Evolutionary conservation across 2,329 filamentous ascomycete species (phyloP).

Genomic region (Fonsecaea nubica): DNA sequence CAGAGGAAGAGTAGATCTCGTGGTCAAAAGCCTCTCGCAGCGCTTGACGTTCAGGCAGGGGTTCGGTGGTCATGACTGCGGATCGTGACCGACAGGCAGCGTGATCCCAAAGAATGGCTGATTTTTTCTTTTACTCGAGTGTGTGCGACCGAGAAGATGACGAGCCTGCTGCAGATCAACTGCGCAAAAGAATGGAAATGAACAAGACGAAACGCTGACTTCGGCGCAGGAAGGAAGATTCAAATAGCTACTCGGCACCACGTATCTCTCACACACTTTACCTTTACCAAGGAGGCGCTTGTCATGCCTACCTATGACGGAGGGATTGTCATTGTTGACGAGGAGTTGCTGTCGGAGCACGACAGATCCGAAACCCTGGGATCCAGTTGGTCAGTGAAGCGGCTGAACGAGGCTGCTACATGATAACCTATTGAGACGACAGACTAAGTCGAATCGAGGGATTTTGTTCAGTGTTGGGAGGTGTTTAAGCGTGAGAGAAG

Average conservation of each 20-base stretch:
- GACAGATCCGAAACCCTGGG: constrained; percentile 16
- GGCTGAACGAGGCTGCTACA: not conserved
- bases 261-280: not conserved
- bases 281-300: not conserved
- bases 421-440: not conserved
- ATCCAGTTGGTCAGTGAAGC: constrained; percentile 3
- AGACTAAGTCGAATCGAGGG: not conserved
- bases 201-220: not conserved
- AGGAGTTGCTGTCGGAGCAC: constrained; percentile 14
- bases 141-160: constrained; percentile 1
- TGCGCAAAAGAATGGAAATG: not conserved
- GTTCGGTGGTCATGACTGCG: constrained; percentile 24
- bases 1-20: constrained; percentile 33
- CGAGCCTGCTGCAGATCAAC: not conserved
- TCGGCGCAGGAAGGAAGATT: not conserved
- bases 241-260: not conserved
- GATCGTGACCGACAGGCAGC: not conserved
- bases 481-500: not conserved
- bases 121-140: not conserved
- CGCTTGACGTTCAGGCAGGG: constrained; percentile 12
- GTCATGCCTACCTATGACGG: not conserved
- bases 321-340: not conserved
- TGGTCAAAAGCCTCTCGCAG: constrained; percentile 34
- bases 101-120: not conserved
- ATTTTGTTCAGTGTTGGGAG: not conserved